Percentiles rank a stretch among this genome's conserved stretches.
These are phyloP conservation scores for Zea luxurians DNA, from an alignment of 176 grass and related monocot species.

Conservation along the genomic window DNA sequence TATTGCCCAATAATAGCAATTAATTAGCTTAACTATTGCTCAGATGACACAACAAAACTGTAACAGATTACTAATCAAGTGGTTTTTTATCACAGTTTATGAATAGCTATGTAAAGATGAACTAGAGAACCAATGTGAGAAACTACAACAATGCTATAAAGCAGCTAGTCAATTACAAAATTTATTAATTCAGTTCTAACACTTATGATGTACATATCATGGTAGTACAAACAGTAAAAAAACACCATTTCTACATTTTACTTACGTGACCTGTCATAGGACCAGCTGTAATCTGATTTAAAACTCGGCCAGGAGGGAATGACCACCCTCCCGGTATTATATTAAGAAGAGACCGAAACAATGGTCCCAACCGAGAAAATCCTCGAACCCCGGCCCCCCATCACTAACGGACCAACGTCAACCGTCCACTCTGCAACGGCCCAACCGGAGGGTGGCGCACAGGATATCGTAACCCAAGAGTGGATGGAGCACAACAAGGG, in stretches of 20 bases:
- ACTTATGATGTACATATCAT: background rate
- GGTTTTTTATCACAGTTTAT: background rate
- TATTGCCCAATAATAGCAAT: background rate
- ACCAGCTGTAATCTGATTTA: background rate
- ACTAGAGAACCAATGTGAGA: background rate
- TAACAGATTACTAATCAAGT: slow-evolving; percentile 1
- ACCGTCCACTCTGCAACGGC: too few relatives aligned
- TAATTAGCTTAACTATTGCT: background rate
- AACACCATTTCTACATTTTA: slow-evolving; percentile 10
- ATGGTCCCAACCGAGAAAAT: too few relatives aligned
- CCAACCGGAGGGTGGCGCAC: too few relatives aligned
- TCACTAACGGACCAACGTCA: too few relatives aligned
- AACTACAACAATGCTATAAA: slow-evolving; percentile 11
- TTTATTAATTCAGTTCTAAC: slow-evolving; percentile 12
- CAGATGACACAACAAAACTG: background rate
- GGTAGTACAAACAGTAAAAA: background rate
- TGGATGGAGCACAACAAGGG: too few relatives aligned
- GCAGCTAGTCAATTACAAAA: background rate
- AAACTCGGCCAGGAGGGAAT: background rate
- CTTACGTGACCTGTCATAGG: background rate
- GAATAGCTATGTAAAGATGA: slow-evolving; percentile 10
- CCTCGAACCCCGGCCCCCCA: too few relatives aligned
- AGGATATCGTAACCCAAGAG: too few relatives aligned
- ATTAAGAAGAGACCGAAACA: too few relatives aligned
- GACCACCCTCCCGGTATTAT: too few relatives aligned